These are phyloP conservation scores for Lathyrus tuberosus DNA, from an alignment of 306 rosid species.

Conservation along the genomic window DNA sequence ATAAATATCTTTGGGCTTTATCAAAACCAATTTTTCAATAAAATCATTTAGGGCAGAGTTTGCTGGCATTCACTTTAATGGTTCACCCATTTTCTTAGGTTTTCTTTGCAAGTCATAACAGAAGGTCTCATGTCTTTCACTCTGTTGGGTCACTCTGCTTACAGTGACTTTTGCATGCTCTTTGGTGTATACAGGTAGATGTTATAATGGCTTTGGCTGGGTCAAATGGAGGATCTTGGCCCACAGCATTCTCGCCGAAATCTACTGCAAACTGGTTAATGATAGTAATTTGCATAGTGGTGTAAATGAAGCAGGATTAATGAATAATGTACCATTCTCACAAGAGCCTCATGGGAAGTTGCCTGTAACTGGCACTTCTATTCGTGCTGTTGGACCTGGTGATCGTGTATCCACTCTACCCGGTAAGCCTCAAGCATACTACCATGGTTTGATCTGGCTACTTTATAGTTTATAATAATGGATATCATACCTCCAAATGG, in stretches of 20 bases:
- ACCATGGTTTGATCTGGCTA: slow-evolving; percentile 22
- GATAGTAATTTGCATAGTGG: slow-evolving; percentile 60
- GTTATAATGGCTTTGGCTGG: slow-evolving; percentile 97
- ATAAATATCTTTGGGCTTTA: neutral
- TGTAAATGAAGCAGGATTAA: slow-evolving; percentile 65
- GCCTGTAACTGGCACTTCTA: slow-evolving; percentile 54
- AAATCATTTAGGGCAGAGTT: neutral
- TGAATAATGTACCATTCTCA: slow-evolving; percentile 47
- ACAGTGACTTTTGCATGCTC: slow-evolving; percentile 31
- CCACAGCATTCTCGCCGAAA: slow-evolving; percentile 78
- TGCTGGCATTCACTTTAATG: neutral
- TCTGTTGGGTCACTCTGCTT: slow-evolving; percentile 6
- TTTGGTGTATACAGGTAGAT: slow-evolving; percentile 70
- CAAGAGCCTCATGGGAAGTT: slow-evolving; percentile 66
- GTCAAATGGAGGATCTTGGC: slow-evolving; percentile 98
- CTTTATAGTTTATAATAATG: slow-evolving; percentile 11
- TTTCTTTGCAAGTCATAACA: slow-evolving; percentile 9
- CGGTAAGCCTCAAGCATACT: slow-evolving; percentile 50
- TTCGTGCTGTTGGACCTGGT: slow-evolving; percentile 49
- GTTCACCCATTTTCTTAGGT: slow-evolving; percentile 6
- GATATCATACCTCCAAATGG: neutral
- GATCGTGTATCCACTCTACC: slow-evolving; percentile 57
- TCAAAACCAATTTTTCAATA: slow-evolving; percentile 4
- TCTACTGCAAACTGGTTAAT: slow-evolving; percentile 50
- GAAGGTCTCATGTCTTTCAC: slow-evolving; percentile 3